Base-by-base conservation (phyloP, 78 protist genomes). In the Dictyostelium discoideum region DNA sequence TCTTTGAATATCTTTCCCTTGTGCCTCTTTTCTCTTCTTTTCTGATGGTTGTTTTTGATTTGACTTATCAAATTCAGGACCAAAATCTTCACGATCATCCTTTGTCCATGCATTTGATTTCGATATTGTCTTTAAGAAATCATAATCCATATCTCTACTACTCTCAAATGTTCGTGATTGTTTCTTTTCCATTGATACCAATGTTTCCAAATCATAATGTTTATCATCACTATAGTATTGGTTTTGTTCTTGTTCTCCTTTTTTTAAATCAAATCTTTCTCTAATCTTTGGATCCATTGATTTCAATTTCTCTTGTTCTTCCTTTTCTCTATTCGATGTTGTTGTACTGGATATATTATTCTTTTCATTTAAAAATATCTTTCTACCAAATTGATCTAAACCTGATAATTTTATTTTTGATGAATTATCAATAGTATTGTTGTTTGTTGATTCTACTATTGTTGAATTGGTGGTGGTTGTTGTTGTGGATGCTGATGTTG, bases 1-100 rank as follows among this genome's bases (percentile, higher is more conserved):
- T 48, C 78, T 78, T 8, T 44, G 76, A 5, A 78, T 14, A 2
- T 92, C 89, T 46, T 46, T 76, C 22, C 60, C 85, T 4, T 92
- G 92, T 2, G n/a, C n/a, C 6, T 76, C 87, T n/a, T 40, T 50
- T 40, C 63, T 40, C 76, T 82, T 90, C 18, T 73, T 74, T 50
- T 44, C 74, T 0, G 48, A 26, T 0, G 29, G 13, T 82, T 42
- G 32, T 20, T 90, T 90, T 1, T 5, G 18, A 32, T 11, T 50
- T 5, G 78, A 22, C 1, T 22, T n/a, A 10, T 78, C 65, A n/a
- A 37, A 42, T 8, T 90, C 95, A 29, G 95, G 95, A 20, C 95
- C 95, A 82, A 20, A 90, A 63, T 90, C 95, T 46, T 90, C 95
- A 24, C 84, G 76, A n/a, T 90, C 95, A 54, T 90, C 87, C 39